phyloP scores from a whole-genome alignment of 768 basidiomycete genomes.

The Pulveroboletus sp. region DNA sequence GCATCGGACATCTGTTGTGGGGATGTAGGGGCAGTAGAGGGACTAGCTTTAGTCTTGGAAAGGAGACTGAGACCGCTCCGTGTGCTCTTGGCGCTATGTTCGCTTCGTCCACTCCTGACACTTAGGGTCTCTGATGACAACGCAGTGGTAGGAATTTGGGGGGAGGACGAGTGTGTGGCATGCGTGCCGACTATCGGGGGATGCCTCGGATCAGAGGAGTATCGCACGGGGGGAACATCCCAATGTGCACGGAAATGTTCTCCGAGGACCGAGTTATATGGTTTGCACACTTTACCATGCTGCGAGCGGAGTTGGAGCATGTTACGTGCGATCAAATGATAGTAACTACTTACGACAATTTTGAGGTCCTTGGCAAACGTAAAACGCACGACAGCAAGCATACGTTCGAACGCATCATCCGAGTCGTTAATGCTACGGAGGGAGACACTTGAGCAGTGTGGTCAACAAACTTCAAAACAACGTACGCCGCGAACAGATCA shows the following conservation, averaged over 20 bases:
- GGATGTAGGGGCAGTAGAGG: slow-evolving; percentile 40
- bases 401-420: slow-evolving; percentile 87
- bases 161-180: slow-evolving; percentile 27
- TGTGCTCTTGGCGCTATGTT: slow-evolving; percentile 56
- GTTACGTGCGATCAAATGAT: background rate
- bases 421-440: slow-evolving; percentile 81
- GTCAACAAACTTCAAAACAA: slow-evolving; percentile 16
- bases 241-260: slow-evolving; percentile 89
- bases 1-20: slow-evolving; percentile 41
- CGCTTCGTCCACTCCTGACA: slow-evolving; percentile 45
- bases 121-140: slow-evolving; percentile 47
- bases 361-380: slow-evolving; percentile 92
- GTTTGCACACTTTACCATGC: slow-evolving; percentile 93
- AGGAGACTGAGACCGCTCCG: slow-evolving; percentile 53
- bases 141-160: slow-evolving; percentile 20
- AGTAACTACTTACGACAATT: slow-evolving; percentile 60
- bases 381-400: slow-evolving; percentile 89
- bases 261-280: slow-evolving; percentile 83
- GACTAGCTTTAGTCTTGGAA: slow-evolving; percentile 43
- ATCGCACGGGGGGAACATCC: slow-evolving; percentile 65
- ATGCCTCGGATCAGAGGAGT: slow-evolving; percentile 44
- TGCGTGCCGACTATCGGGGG: slow-evolving; percentile 45
- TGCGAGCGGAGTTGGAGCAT: slow-evolving; percentile 28
- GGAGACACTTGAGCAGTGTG: slow-evolving; percentile 4
- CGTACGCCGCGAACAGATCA: slow-evolving; percentile 88